A percentile compares a stretch with the other conserved stretches of the same genome.
phyloP scores from a whole-genome alignment of 768 basidiomycete species.

The Termitomyces sp. region DNA sequence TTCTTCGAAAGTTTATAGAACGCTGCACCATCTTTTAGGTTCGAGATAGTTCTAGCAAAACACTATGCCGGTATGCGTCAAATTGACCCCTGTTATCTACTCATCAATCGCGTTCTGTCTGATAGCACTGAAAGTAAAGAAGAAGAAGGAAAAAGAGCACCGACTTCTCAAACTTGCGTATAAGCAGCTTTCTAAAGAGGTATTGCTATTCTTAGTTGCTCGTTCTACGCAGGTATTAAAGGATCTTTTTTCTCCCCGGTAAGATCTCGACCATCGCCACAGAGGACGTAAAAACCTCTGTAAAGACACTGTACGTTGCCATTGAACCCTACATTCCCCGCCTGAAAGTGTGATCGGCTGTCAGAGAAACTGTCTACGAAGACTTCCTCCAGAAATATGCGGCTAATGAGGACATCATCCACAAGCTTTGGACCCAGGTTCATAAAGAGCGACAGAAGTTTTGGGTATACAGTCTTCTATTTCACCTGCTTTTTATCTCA shows the following conservation, averaged over 20 bases:
- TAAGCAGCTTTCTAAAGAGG: conserved; percentile 19
- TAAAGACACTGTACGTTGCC: conserved; percentile 12
- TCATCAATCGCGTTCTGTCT: not conserved
- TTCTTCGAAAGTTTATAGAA: not conserved
- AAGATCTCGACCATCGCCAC: conserved; percentile 11
- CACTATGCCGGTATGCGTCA: conserved; percentile 14
- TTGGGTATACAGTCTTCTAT: conserved; percentile 8
- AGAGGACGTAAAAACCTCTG: conserved; percentile 12
- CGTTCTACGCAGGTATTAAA: not conserved
- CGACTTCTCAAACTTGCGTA: conserved; percentile 16
- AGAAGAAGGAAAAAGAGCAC: conserved; percentile 17
- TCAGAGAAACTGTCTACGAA: conserved; percentile 17
- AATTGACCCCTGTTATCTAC: not conserved
- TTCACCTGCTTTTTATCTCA: not conserved
- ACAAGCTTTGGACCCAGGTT: conserved; percentile 18
- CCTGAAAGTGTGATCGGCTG: not conserved
- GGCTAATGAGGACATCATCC: conserved; percentile 21
- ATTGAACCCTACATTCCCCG: not conserved
- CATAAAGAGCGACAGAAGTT: conserved; percentile 20
- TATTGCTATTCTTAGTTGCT: not conserved
- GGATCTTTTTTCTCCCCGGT: not conserved
- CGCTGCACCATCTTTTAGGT: not conserved
- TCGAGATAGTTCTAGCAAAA: conserved; percentile 15
- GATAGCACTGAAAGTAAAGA: conserved; percentile 15
- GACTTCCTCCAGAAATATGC: conserved; percentile 21